phyloP scores from a whole-genome alignment of 2,329 filamentous ascomycete species.

The Aspergillus ochraceus region DNA sequence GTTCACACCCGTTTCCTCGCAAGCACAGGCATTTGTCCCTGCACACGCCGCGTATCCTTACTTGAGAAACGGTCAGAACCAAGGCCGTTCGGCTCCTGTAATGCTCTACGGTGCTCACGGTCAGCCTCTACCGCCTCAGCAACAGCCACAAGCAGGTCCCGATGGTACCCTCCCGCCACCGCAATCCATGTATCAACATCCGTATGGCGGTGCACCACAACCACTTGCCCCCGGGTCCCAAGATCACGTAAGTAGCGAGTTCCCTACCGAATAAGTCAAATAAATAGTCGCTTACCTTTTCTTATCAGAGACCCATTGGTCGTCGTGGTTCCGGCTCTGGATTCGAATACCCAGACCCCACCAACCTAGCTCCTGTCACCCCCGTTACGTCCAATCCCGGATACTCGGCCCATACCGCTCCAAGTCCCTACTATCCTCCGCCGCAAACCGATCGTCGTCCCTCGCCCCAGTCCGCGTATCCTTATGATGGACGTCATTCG shows the following conservation, averaged over 20 bases:
- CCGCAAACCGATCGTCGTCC: constrained; percentile 42
- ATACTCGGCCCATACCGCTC: constrained; percentile 42
- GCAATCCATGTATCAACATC: constrained; percentile 40
- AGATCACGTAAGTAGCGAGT: constrained; percentile 48
- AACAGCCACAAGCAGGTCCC: constrained; percentile 37
- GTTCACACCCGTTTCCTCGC: constrained; percentile 73
- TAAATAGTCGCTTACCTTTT: constrained; percentile 11
- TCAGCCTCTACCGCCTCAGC: constrained; percentile 48
- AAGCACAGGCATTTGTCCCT: constrained; percentile 72
- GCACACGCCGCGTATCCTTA: constrained; percentile 66
- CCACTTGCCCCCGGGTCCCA: constrained; percentile 42
- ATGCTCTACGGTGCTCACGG: constrained; percentile 52
- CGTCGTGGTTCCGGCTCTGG: constrained; percentile 46
- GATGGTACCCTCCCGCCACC: constrained; percentile 41
- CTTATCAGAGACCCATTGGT: constrained; percentile 36
- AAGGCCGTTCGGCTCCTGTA: constrained; percentile 33
- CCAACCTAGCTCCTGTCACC: constrained; percentile 49
- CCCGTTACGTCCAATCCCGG: constrained; percentile 44
- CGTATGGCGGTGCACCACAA: constrained; percentile 36
- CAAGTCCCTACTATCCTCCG: constrained; percentile 40
- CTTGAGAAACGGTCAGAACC: constrained; percentile 44
- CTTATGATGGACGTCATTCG: constrained; percentile 43
- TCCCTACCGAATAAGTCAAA: constrained; percentile 13
- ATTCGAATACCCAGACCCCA: constrained; percentile 50
- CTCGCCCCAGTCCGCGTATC: constrained; percentile 46